Evolutionary conservation across 305 asterid genomes (phyloP), one percentile per base, ranked within the genome.

Genomic region (Rubia peregrina): DNA sequence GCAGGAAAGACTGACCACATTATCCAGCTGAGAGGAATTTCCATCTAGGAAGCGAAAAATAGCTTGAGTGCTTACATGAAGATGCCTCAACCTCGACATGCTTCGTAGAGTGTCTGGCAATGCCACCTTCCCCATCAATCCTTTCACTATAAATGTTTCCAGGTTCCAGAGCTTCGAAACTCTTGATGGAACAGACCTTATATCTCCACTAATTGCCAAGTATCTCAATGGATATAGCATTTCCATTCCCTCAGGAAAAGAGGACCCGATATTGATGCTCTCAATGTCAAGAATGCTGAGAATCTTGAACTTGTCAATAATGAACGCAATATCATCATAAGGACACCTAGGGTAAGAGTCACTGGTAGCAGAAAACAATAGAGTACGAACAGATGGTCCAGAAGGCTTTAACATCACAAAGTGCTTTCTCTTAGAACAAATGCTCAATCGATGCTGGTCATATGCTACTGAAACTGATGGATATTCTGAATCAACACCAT

Each of bases 161-260:
- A 90, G 12, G 80, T 86, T 89, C 89, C 88, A 85, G 0, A 89
- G 78, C 26, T 87, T 55, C 14, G 79, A 65, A 1, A 71, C 77
- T 51, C 44, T 83, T 73, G 53, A 90, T 57, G 55, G 82, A 60
- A 60, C 30, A 3, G 41, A 24, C 11, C 17, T 60, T 3, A 60
- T 60, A 60, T 60, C 38, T 26, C 64, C 64, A 60, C 64, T 26
- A 60, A 60, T 60, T 26, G 64, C 90, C 12, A 90, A 41, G 33
- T 84, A 87, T 79, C 89, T 85, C 82, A 90, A 75, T 76, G 76
- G 9, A 78, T 65, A 24, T 86, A 24, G n/a, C 64, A 60, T 0
- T 12, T 22, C 64, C 0, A 60, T 60, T 26, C 64, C 38, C 41
- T 26, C 5, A 0, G 41, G 64, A 12, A 60, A 24, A 26, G 9